phyloP scores from a whole-genome alignment of 345 rosid species.

The Excoecaria agallocha region DNA sequence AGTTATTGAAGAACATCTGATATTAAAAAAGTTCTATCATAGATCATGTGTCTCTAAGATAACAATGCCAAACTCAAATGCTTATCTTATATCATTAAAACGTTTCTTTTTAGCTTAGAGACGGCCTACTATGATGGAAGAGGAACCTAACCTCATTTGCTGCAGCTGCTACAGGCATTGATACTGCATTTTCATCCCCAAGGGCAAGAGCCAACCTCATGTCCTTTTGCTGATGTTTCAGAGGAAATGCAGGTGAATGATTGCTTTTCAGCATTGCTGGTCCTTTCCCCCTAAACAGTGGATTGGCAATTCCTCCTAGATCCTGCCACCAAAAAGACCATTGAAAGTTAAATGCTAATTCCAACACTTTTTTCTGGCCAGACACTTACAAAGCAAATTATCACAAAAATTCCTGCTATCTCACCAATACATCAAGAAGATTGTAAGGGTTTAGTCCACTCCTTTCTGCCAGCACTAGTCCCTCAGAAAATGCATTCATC shows the following conservation, averaged over 20 bases:
- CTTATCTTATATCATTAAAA: not conserved
- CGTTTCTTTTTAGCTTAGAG: not conserved
- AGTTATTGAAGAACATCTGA: not conserved
- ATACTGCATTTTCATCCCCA: too few species aligned
- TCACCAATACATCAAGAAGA: conserved; percentile 77
- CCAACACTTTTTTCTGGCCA: not conserved
- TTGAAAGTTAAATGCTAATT: not conserved
- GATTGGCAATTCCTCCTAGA: conserved; percentile 72
- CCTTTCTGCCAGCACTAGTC: too few species aligned
- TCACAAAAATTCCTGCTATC: conserved; percentile 19
- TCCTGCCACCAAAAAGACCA: conserved; percentile 49
- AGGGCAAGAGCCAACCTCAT: too few species aligned
- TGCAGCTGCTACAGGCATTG: conserved; percentile 94
- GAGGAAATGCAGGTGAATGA: conserved; percentile 70
- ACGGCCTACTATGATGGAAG: conserved; percentile 1
- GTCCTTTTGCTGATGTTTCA: too few species aligned
- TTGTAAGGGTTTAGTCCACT: too few species aligned
- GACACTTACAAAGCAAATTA: not conserved
- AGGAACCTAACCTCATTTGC: conserved; percentile 68
- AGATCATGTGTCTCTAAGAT: not conserved
- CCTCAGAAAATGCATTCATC: too few species aligned
- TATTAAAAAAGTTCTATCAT: not conserved
- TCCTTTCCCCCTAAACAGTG: conserved; percentile 84
- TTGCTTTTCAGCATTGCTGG: conserved; percentile 69
- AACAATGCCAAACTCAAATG: not conserved